Conservation (phyloP, 148 eudicot genomes). For the Rhododendron ovatum region DNA sequence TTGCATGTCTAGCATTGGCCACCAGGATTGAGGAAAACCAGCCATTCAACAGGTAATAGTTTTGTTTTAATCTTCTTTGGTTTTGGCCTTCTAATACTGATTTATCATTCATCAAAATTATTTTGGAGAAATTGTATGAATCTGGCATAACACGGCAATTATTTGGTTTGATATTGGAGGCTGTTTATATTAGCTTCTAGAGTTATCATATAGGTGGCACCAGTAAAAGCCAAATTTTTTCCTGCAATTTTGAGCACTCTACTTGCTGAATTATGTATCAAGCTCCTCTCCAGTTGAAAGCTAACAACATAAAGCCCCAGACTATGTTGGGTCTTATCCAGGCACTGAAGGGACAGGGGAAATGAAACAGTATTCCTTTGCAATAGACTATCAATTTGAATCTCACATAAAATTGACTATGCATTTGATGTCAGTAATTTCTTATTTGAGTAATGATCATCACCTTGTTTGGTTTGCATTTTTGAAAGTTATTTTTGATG, state of each 20-base stretch:
- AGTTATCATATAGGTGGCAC: background rate
- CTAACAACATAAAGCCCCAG: background rate
- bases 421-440: background rate
- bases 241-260: background rate
- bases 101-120: background rate
- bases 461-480: no score
- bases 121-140: background rate
- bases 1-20: conserved; percentile 88
- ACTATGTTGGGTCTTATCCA: background rate
- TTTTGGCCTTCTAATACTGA: background rate
- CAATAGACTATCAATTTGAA: background rate
- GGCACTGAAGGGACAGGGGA: background rate
- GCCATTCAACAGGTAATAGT: conserved; percentile 70
- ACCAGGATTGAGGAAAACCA: conserved; percentile 93
- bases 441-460: background rate
- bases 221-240: background rate
- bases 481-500: no score
- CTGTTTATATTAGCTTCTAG: no score
- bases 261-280: background rate
- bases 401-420: background rate
- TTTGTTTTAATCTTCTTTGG: background rate
- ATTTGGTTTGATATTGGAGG: background rate
- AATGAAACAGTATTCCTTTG: background rate
- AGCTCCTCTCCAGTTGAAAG: background rate
- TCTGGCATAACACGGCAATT: background rate